Conservation (phyloP, 2,329 filamentous ascomycete genomes). For the Aspergillus spinulosporus region DNA sequence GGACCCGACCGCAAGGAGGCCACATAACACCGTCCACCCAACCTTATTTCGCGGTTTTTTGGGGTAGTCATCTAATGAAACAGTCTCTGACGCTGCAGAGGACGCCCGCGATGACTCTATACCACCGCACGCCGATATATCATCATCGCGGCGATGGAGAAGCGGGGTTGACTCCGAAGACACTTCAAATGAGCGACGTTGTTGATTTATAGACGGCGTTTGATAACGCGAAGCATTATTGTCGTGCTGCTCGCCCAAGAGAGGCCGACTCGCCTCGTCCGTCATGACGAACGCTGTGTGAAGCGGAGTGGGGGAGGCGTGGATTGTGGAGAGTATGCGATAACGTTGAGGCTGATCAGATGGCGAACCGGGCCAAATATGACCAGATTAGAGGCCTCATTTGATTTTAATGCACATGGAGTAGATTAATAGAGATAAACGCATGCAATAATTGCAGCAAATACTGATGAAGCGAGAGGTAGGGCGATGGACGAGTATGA, state of each 20-base stretch:
- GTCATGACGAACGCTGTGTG: slow-evolving; percentile 29
- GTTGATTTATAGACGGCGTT: slow-evolving; percentile 20
- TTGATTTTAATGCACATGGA: not conserved
- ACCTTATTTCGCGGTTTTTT: slow-evolving; percentile 33
- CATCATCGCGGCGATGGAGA: slow-evolving; percentile 38
- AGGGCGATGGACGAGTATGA: not conserved
- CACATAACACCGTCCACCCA: slow-evolving; percentile 76
- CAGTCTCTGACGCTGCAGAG: slow-evolving; percentile 24
- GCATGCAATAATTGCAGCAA: not conserved
- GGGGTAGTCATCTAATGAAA: slow-evolving; percentile 18
- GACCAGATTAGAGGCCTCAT: slow-evolving; percentile 5
- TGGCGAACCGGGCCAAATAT: slow-evolving; percentile 7
- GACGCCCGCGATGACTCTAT: slow-evolving; percentile 27
- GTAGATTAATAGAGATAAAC: not conserved
- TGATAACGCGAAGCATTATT: slow-evolving; percentile 25
- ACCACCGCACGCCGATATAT: slow-evolving; percentile 33
- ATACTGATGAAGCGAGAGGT: slow-evolving; percentile 5
- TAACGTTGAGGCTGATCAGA: slow-evolving; percentile 9
- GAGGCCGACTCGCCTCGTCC: slow-evolving; percentile 35
- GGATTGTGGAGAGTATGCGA: slow-evolving; percentile 10
- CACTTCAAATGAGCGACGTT: slow-evolving; percentile 32
- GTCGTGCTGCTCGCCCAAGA: slow-evolving; percentile 28
- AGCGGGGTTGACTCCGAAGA: slow-evolving; percentile 48
- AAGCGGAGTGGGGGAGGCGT: not conserved
- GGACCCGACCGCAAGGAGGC: slow-evolving; percentile 59